Base-by-base conservation (phyloP, 305 asterid genomes). In the Fraxinus paxiana region DNA sequence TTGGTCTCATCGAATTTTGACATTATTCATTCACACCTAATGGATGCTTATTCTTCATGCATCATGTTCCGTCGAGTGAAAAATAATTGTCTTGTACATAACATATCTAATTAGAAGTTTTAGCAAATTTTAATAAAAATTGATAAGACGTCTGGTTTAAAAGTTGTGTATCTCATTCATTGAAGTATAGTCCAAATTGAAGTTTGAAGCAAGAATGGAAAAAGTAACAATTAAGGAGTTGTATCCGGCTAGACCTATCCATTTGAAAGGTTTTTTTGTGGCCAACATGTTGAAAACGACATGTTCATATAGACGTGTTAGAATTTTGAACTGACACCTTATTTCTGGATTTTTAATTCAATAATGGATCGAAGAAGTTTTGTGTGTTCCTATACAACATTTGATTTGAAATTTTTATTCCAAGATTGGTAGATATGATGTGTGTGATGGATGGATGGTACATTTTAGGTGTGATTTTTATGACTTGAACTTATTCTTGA, bases 1-100 rank as follows among this genome's bases (percentile, higher is more conserved):
- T 81, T 81, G 89, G 31, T 86, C 73, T 79, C 82, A 82, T 82
- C 82, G 71, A 75, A 75, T 41, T 71, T 80, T 67, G 79, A 71
- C 79, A 77, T 82, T 78, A 31, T 78, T 59, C 59, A 65, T 26
- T 65, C 35, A 22, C 72, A 26, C 73, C 35, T 65, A 65, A 65
- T 26, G 73, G 35, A 26, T 65, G 34, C 72, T 22, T 24, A 65
- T 65, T 65, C 72, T 3, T 8, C 17, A 24, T 65, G 72, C 35
- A 8, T 24, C 35, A 26, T 56, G 13, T 65, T 65, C 17, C 35
- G 5, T 12, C 20, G 4, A 28, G 5, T 65, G 37, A 24, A 24
- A 22, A 63, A 61, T 22, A 61, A 61, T 20, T 61, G 71, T 13
- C 3, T 17, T 61, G 4, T 6, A 20, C 30, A n/a, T 20, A 59